Conservation (phyloP, 768 basidiomycete genomes). For the Mycena olivaceomarginata region DNA sequence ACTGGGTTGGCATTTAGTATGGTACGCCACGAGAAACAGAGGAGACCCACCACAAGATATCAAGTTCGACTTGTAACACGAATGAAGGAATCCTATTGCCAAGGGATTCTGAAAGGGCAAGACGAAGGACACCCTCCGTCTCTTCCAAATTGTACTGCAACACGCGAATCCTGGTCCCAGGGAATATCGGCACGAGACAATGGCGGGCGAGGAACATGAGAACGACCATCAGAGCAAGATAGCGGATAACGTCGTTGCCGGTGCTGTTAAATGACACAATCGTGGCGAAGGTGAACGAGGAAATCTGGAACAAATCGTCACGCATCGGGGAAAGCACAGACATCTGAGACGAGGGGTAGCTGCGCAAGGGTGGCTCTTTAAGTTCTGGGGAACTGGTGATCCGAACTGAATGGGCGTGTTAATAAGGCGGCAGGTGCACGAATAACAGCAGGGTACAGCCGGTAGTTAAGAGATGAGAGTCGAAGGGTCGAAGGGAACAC, state of each 20-base stretch:
- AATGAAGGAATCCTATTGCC: constrained; percentile 26
- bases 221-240: constrained; percentile 17
- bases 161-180: constrained; percentile 3
- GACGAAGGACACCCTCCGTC: constrained; percentile 13
- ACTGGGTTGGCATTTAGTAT: not conserved
- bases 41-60: constrained; percentile 5
- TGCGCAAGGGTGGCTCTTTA: not conserved
- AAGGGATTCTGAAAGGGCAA: constrained; percentile 16
- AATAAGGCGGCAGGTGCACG: not conserved
- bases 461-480: constrained; percentile 4
- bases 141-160: constrained; percentile 16
- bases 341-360: not conserved
- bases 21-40: not conserved
- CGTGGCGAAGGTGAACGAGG: constrained; percentile 20
- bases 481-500: not conserved
- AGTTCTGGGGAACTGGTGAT: not conserved
- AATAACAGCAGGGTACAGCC: constrained; percentile 28
- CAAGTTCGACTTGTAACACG: constrained; percentile 16
- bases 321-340: not conserved
- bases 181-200: constrained; percentile 13
- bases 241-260: constrained; percentile 5
- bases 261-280: constrained; percentile 11
- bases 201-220: constrained; percentile 6
- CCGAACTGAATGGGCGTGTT: not conserved
- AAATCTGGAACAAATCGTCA: constrained; percentile 21